A percentile compares a stretch with the other conserved stretches of the same genome.
Conservation (phyloP, 2,329 filamentous ascomycete genomes). For the Fusarium annulatum region DNA sequence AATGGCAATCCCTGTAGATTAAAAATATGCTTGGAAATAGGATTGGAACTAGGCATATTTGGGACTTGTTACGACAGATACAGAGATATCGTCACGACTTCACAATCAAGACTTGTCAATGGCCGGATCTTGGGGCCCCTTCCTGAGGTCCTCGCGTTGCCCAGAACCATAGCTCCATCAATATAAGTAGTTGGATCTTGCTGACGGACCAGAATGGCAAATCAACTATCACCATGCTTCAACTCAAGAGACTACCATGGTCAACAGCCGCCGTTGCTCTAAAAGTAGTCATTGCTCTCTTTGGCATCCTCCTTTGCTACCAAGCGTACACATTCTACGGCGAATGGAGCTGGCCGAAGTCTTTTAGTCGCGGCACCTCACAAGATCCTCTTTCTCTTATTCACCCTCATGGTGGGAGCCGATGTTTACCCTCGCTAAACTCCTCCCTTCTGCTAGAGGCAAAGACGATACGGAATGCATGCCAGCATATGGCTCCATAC, state of each 20-base stretch:
- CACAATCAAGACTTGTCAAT: background rate
- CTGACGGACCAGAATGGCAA: background rate
- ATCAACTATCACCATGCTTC: background rate
- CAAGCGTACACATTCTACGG: background rate
- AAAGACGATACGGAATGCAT: background rate
- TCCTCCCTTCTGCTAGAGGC: background rate
- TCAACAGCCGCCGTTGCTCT: background rate
- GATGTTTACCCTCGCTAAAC: background rate
- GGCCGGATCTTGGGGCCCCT: background rate
- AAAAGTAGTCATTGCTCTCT: background rate
- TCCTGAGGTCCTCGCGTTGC: rapidly evolving
- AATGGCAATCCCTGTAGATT: background rate
- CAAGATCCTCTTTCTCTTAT: background rate
- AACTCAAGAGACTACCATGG: background rate
- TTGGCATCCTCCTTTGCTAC: background rate
- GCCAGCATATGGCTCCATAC: background rate
- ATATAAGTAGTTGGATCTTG: background rate
- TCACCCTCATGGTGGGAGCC: background rate
- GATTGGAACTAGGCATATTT: background rate
- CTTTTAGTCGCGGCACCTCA: background rate
- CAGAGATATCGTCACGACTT: background rate
- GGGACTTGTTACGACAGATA: background rate
- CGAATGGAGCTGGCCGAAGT: background rate
- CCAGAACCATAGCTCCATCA: background rate
- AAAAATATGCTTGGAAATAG: background rate